Conservation (phyloP, 768 basidiomycete species). For the Lentinula sp. region DNA sequence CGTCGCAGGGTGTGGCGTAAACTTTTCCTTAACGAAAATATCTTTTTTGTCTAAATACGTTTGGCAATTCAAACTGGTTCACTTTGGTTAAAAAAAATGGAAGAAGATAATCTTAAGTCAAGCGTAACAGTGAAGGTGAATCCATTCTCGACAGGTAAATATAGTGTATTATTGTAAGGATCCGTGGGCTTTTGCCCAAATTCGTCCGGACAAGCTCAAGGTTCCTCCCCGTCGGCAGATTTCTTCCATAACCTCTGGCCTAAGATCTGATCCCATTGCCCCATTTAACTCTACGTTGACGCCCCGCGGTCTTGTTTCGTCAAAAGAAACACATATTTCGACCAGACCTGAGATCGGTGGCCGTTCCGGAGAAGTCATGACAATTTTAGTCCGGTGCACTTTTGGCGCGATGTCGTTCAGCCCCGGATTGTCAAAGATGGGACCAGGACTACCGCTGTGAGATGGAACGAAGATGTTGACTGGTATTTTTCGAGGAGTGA, state of each 20-base stretch:
- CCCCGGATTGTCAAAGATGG: slow-evolving; percentile 37
- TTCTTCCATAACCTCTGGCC: slow-evolving; percentile 58
- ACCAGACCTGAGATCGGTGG: slow-evolving; percentile 60
- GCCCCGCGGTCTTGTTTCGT: slow-evolving; percentile 48
- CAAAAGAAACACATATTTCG: slow-evolving; percentile 58
- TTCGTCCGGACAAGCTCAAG: slow-evolving; percentile 60
- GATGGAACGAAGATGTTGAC: slow-evolving; percentile 64
- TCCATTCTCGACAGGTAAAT: background rate
- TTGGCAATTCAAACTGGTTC: background rate
- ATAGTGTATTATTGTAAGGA: background rate
- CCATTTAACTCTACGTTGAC: slow-evolving; percentile 52
- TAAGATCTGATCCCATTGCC: slow-evolving; percentile 50
- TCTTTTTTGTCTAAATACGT: background rate
- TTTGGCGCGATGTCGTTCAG: slow-evolving; percentile 29
- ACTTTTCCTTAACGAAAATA: background rate
- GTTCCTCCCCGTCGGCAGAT: slow-evolving; percentile 66
- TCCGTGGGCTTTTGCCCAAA: slow-evolving; percentile 43
- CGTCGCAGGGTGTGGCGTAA: slow-evolving; percentile 16
- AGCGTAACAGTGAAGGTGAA: too few species aligned
- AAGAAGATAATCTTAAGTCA: too few species aligned
- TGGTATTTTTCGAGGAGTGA: slow-evolving; percentile 57
- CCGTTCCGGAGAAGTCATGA: slow-evolving; percentile 62
- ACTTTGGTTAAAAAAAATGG: background rate
- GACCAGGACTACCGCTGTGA: slow-evolving; percentile 24
- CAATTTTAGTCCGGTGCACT: slow-evolving; percentile 44